Evolutionary conservation across 1,139 yeast species (phyloP).

Genomic region (Kurtzmaniella quercitrusa): DNA sequence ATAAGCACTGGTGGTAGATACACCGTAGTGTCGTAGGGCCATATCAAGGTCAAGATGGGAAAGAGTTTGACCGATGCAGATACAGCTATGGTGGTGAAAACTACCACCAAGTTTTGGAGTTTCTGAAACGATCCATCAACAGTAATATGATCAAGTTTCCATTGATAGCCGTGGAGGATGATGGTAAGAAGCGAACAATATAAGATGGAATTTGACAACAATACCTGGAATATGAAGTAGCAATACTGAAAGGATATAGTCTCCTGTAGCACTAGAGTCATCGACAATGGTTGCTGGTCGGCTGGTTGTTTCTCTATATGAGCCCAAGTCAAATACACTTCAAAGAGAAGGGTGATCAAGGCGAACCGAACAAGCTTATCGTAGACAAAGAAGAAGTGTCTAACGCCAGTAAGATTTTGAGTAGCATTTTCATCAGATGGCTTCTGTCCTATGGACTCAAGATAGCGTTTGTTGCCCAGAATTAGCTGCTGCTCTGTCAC

Average conservation of each 20-base stretch:
- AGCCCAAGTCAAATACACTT: slow-evolving; percentile 91
- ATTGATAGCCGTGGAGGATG: slow-evolving; percentile 17
- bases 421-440: background rate
- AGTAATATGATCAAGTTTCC: slow-evolving; percentile 20
- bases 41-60: slow-evolving; percentile 90
- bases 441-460: background rate
- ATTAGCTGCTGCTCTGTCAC: slow-evolving; percentile 36
- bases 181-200: background rate
- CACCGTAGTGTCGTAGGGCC: slow-evolving; percentile 84
- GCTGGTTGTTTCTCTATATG: slow-evolving; percentile 60
- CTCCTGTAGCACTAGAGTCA: slow-evolving; percentile 35
- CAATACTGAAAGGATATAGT: slow-evolving; percentile 58
- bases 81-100: slow-evolving; percentile 66
- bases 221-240: slow-evolving; percentile 59
- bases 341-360: slow-evolving; percentile 70
- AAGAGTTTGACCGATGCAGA: slow-evolving; percentile 77
- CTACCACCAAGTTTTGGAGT: slow-evolving; percentile 29
- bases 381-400: slow-evolving; percentile 13
- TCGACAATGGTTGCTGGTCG: slow-evolving; percentile 19
- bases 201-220: slow-evolving; percentile 16
- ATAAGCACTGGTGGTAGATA: slow-evolving; percentile 60
- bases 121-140: slow-evolving; percentile 14
- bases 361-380: slow-evolving; percentile 44
- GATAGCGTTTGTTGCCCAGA: slow-evolving; percentile 11
- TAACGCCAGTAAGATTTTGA: background rate